Conservation (phyloP, 108 stramenopile species). For the Parietichytrium sp. region DNA sequence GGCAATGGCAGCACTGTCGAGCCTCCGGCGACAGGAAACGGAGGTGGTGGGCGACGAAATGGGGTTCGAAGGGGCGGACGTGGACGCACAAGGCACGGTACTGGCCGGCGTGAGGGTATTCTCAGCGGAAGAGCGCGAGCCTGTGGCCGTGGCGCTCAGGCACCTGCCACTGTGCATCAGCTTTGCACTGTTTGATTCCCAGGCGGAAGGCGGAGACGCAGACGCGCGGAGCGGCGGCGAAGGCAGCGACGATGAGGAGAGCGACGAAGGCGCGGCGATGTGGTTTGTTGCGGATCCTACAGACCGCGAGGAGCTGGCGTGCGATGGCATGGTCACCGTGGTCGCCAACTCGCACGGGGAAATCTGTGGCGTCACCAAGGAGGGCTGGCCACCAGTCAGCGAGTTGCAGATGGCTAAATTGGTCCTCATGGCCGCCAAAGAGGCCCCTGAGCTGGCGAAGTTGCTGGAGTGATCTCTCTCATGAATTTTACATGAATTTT, state of each 20-base stretch:
- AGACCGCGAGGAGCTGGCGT: conserved; percentile 55
- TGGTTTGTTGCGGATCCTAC: conserved; percentile 49
- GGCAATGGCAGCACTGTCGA: conserved; percentile 57
- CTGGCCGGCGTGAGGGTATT: conserved; percentile 48
- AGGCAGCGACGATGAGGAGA: background rate
- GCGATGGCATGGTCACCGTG: conserved; percentile 54
- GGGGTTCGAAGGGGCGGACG: conserved; percentile 21
- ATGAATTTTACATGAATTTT: too few species aligned
- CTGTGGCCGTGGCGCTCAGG: conserved; percentile 54
- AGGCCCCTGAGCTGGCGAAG: too few species aligned
- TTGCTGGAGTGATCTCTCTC: too few species aligned
- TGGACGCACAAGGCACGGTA: too few species aligned
- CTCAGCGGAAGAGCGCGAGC: conserved; percentile 54
- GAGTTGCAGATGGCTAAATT: background rate
- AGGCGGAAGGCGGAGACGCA: too few species aligned
- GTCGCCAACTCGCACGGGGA: conserved; percentile 57
- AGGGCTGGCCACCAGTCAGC: conserved; percentile 10
- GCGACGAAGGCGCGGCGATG: conserved; percentile 27
- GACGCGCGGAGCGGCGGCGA: conserved; percentile 13
- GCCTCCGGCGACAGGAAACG: conserved; percentile 49
- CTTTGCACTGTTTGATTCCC: conserved; percentile 52
- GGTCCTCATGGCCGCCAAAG: background rate
- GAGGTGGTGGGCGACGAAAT: conserved; percentile 45
- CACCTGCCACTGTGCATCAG: conserved; percentile 57
- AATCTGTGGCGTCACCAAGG: conserved; percentile 42